Conservation (phyloP, 257 asterid genomes). For the Solanum etuberosum region DNA sequence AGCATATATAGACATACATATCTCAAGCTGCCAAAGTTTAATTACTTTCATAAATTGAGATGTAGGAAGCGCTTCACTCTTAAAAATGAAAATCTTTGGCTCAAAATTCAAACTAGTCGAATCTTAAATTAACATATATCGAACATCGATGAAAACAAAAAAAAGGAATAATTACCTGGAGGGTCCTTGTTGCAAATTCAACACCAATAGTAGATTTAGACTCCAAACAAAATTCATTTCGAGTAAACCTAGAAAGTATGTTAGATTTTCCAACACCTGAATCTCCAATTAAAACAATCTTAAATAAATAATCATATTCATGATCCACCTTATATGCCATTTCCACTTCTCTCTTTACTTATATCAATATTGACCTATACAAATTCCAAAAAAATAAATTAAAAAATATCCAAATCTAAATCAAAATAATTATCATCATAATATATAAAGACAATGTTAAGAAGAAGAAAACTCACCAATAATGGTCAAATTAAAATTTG, state of each 20-base stretch:
- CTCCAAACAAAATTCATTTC: slow-evolving; percentile 37
- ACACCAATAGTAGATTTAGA: slow-evolving; percentile 49
- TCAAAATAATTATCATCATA: not conserved
- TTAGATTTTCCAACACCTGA: slow-evolving; percentile 46
- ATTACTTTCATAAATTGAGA: not conserved
- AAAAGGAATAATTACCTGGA: slow-evolving; percentile 16
- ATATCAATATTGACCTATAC: slow-evolving; percentile 1
- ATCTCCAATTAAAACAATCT: slow-evolving; percentile 35
- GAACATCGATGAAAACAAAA: not conserved
- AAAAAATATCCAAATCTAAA: not conserved
- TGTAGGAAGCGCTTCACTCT: not conserved
- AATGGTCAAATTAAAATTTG: not conserved
- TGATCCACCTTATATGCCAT: slow-evolving; percentile 42
- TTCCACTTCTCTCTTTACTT: not conserved
- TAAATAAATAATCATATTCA: slow-evolving; percentile 32
- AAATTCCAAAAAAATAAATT: not conserved
- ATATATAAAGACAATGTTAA: not conserved
- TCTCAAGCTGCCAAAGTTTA: not conserved
- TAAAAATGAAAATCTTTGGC: accelerated
- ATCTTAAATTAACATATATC: not conserved
- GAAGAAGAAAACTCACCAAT: not conserved
- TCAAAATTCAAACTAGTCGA: not conserved
- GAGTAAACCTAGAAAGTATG: slow-evolving; percentile 33
- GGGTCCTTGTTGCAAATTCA: slow-evolving; percentile 44
- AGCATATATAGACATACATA: too few species aligned